phyloP scores from a whole-genome alignment of 768 basidiomycete genomes.

The Naematelia aurantialba region DNA sequence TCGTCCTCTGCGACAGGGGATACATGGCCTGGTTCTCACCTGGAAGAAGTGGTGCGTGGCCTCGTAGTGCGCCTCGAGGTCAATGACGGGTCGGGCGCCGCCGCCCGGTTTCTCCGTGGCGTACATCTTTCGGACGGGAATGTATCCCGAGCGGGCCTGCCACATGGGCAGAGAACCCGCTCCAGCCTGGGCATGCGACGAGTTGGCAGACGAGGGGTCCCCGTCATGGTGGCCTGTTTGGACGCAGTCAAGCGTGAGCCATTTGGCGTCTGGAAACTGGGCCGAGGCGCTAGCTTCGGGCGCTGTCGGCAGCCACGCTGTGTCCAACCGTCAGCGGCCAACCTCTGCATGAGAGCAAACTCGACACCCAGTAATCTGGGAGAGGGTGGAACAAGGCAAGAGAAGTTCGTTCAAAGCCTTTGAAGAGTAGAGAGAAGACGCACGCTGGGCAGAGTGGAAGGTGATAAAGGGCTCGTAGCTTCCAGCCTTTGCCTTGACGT shows the following conservation, averaged over 20 bases:
- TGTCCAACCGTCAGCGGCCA: background rate
- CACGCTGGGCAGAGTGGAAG: constrained; percentile 9
- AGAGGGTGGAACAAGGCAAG: background rate
- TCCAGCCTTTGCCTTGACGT: background rate
- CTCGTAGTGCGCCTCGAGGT: constrained; percentile 26
- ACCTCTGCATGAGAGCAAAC: background rate
- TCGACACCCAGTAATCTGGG: background rate
- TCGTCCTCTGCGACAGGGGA: background rate
- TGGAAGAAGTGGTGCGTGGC: constrained; percentile 11
- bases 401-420: too few species aligned
- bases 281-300: constrained; percentile 2
- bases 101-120: constrained; percentile 5
- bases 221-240: constrained; percentile 11
- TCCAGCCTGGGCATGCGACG: background rate
- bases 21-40: background rate
- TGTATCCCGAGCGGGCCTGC: constrained; percentile 3
- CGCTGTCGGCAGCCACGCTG: constrained; percentile 5
- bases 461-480: constrained; percentile 11
- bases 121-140: constrained; percentile 11
- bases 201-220: background rate
- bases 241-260: constrained; percentile 11
- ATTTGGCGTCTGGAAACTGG: constrained; percentile 11
- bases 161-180: constrained; percentile 1
- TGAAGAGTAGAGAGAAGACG: background rate
- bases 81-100: constrained; percentile 6